Evolutionary conservation across 2,329 filamentous ascomycete species (phyloP), one percentile per base, ranked within the genome.

Genomic region (Phaeosphaeriaceae sp.): DNA sequence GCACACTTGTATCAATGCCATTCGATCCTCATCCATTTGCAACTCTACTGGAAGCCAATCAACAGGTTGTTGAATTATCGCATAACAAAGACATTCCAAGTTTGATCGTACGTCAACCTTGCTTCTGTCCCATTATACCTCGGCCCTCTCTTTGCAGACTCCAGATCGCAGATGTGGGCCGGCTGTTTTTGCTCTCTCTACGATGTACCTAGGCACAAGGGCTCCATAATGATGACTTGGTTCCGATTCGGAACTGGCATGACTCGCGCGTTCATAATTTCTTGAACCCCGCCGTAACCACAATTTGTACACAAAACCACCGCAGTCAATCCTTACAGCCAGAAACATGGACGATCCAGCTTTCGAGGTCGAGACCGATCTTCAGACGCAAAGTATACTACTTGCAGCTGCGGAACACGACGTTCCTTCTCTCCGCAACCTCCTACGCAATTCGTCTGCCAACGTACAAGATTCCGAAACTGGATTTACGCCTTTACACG

Each of bases 401-500:
- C 84, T 90, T 49, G 88, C 88, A 22, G 84, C 89, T 35, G 84
- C 88, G 5, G 84, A 89, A 66, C 89, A 91, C 77, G 85, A 97
- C 76, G 79, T 89, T 60, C 77, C 84, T 35, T 84, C 85, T 51
- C 85, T 97, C 44, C 89, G 89, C 75, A 84, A 85, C 56, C 85
- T 97, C 8, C 86, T 96, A 61, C 83, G 86, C 69, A 84, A 80
- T 53, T 80, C 82, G 50, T 89, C 81, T 81, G 92, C 82, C 30
- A 93, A 91, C 75, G 88, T 90, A 4, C 93, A 94, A 77, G 94
- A 98, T 73, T 86, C 91, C 6, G 88, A 90, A 60, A 97, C 94
- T 0, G 92, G 92, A 60, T 93, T 90, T 77, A 93, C 93, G 9
- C 93, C 94, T 10, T 85, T 98, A 15, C 95, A 98, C 79, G 91